Evolutionary conservation across 2,329 filamentous ascomycete genomes (phyloP).

Genomic region (Dryadomyces quercus-mongolicae): DNA sequence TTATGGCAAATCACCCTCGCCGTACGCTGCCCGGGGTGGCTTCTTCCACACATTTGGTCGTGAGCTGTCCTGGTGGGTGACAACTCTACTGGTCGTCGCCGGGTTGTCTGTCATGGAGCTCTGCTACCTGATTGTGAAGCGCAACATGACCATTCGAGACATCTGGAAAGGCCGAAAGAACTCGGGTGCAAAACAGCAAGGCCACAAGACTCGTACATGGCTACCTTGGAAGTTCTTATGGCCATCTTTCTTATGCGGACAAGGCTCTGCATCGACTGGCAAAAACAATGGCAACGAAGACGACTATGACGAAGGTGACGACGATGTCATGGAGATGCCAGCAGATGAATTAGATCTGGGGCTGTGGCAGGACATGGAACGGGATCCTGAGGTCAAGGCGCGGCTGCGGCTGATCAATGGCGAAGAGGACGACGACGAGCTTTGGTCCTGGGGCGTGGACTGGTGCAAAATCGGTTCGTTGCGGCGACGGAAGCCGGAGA

Average conservation of each 20-base stretch:
- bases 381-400: constrained; percentile 31
- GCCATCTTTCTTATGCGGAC: too few species aligned
- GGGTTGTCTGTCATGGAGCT: constrained; percentile 54
- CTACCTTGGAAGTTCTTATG: constrained; percentile 7
- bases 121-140: constrained; percentile 33
- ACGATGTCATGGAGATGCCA: constrained; percentile 20
- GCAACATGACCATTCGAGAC: constrained; percentile 31
- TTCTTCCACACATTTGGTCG: constrained; percentile 55
- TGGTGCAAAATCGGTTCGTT: neutral
- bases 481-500: neutral
- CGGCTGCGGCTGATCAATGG: constrained; percentile 28
- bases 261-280: neutral
- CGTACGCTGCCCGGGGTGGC: constrained; percentile 56
- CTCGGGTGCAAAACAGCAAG: neutral
- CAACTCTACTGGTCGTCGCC: constrained; percentile 49
- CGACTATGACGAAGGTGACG: constrained; percentile 9
- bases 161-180: constrained; percentile 24
- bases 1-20: constrained; percentile 38
- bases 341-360: constrained; percentile 36
- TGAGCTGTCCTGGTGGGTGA: constrained; percentile 62
- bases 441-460: constrained; percentile 1
- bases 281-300: neutral
- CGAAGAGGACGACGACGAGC: constrained; percentile 18
- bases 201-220: constrained; percentile 3
- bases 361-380: constrained; percentile 47